Evolutionary conservation across 1,284 basidiomycete species (phyloP).

Genomic region (Malassezia japonica): DNA sequence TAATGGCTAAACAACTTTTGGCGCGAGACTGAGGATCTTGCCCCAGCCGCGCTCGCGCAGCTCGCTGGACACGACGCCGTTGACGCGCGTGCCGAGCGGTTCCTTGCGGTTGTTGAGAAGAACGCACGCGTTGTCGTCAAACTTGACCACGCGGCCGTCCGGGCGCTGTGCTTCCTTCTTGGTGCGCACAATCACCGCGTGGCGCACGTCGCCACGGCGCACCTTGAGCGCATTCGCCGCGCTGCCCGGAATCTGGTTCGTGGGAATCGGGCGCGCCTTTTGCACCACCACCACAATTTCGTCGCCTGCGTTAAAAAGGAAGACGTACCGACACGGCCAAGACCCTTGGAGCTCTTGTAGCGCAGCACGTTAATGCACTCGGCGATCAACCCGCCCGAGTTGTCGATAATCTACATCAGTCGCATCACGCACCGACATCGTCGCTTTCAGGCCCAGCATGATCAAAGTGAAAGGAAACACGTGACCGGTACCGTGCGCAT

Average conservation of each 20-base stretch:
- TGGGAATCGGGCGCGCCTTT: constrained; percentile 67
- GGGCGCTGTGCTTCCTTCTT: constrained; percentile 69
- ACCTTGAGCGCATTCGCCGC: constrained; percentile 54
- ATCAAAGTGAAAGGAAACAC: constrained; percentile 1
- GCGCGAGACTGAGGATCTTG: constrained; percentile 83
- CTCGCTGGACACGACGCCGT: constrained; percentile 83
- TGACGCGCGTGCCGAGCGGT: constrained; percentile 88
- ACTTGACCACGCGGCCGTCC: constrained; percentile 76
- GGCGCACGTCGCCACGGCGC: constrained; percentile 79
- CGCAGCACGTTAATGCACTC: constrained; percentile 97
- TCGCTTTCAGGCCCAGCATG: constrained; percentile 48
- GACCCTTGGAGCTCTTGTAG: constrained; percentile 73
- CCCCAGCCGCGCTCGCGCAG: constrained; percentile 85
- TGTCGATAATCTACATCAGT: constrained; percentile 73
- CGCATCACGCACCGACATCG: constrained; percentile 33
- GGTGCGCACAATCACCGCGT: constrained; percentile 88
- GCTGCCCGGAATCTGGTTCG: constrained; percentile 18
- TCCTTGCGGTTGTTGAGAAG: constrained; percentile 92
- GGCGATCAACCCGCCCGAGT: constrained; percentile 88
- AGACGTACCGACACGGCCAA: constrained; percentile 55
- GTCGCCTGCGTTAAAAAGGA: constrained; percentile 58
- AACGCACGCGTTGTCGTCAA: constrained; percentile 96
- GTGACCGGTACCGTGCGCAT: not conserved
- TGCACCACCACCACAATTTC: constrained; percentile 96
- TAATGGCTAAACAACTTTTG: constrained; percentile 59